phyloP scores from a whole-genome alignment of 75 land plant genomes.

The Azolla pinnata region DNA sequence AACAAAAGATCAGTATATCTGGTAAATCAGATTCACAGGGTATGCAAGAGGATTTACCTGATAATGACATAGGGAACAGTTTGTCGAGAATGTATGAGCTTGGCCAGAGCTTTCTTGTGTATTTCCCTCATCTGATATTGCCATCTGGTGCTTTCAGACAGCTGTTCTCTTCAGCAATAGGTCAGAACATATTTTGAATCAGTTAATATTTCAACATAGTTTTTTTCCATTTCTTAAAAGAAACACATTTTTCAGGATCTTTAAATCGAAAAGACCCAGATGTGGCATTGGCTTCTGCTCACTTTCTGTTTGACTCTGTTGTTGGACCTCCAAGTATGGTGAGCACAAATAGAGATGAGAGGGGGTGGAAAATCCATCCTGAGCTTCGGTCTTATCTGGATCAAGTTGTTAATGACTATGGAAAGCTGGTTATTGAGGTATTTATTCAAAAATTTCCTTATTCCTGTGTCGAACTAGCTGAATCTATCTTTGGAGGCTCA shows the following conservation, averaged over 20 bases:
- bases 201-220: too few relatives aligned
- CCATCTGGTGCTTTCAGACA: slow-evolving; percentile 8
- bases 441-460: background rate
- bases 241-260: slow-evolving; percentile 9
- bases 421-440: slow-evolving; percentile 9
- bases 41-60: background rate
- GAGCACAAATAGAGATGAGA: background rate
- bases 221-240: background rate
- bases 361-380: slow-evolving; percentile 4
- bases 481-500: background rate
- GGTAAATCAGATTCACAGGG: background rate
- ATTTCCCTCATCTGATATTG: slow-evolving; percentile 8
- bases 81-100: slow-evolving; percentile 11
- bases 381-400: slow-evolving; percentile 15
- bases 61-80: slow-evolving; percentile 3
- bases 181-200: slow-evolving; percentile 4
- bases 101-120: slow-evolving; percentile 13
- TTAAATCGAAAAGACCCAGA: slow-evolving; percentile 9
- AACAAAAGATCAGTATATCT: background rate
- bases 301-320: slow-evolving; percentile 11
- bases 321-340: background rate
- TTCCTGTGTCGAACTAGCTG: background rate
- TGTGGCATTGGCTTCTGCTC: slow-evolving; percentile 12
- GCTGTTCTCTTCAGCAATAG: slow-evolving; percentile 13
- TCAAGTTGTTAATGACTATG: slow-evolving; percentile 6